Percentiles rank a stretch among this genome's conserved stretches.
Conservation (phyloP, 2,329 filamentous ascomycete species). For the Xylariaceae sp. region DNA sequence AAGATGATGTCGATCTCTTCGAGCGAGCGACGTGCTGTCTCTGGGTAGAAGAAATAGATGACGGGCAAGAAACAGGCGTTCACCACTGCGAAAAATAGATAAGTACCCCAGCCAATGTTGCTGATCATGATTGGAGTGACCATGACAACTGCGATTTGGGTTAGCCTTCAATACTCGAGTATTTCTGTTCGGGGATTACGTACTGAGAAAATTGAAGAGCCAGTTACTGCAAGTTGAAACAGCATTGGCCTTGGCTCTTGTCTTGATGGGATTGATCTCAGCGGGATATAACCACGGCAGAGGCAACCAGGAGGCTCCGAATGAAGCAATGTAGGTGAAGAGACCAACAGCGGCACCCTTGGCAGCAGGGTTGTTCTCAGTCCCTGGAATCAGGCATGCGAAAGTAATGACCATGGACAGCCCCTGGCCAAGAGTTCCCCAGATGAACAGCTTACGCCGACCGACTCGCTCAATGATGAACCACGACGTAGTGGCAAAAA, state of each 20-base stretch:
- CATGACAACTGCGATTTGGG: slow-evolving; percentile 40
- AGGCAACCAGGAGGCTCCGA: slow-evolving; percentile 61
- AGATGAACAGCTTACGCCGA: slow-evolving; percentile 42
- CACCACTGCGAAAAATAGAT: slow-evolving; percentile 39
- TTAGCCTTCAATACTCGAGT: slow-evolving; percentile 4
- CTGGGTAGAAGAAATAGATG: slow-evolving; percentile 48
- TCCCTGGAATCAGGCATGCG: slow-evolving; percentile 61
- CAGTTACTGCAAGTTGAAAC: slow-evolving; percentile 52
- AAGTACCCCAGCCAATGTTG: slow-evolving; percentile 53
- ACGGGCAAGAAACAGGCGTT: slow-evolving; percentile 32
- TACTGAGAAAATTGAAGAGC: slow-evolving; percentile 36
- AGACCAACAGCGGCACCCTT: slow-evolving; percentile 66
- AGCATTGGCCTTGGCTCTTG: slow-evolving; percentile 41
- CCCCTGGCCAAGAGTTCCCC: slow-evolving; percentile 42
- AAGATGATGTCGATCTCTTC: slow-evolving; percentile 59
- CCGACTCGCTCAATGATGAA: slow-evolving; percentile 45
- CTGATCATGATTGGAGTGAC: slow-evolving; percentile 61
- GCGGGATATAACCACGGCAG: slow-evolving; percentile 58
- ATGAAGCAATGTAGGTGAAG: slow-evolving; percentile 66
- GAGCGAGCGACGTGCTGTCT: slow-evolving; percentile 44
- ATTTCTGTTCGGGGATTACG: not conserved
- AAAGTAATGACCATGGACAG: slow-evolving; percentile 59
- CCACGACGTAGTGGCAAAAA: slow-evolving; percentile 54
- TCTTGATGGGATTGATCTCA: slow-evolving; percentile 48
- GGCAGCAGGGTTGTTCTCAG: slow-evolving; percentile 43